phyloP scores from a whole-genome alignment of 306 rosid genomes.

The Quercus suber region DNA sequence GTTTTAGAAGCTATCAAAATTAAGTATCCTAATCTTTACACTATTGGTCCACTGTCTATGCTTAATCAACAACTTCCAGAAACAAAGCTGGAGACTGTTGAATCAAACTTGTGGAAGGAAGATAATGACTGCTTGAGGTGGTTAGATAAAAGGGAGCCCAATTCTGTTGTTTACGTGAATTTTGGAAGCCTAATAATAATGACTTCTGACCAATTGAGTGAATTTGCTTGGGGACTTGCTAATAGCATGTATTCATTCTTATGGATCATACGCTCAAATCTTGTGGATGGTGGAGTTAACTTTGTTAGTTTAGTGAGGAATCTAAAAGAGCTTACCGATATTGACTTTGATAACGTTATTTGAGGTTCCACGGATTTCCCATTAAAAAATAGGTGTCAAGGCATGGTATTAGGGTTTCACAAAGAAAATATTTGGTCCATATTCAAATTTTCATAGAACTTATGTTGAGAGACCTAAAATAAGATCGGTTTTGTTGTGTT shows the following conservation, averaged over 20 bases:
- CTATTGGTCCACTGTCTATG: constrained; percentile 34
- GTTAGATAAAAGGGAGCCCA: constrained; percentile 25
- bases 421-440: too few relatives aligned
- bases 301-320: too few relatives aligned
- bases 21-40: constrained; percentile 26
- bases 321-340: too few relatives aligned
- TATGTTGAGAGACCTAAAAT: too few relatives aligned
- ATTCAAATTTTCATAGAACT: too few relatives aligned
- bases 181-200: constrained; percentile 38
- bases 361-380: too few relatives aligned
- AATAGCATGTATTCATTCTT: constrained; percentile 28
- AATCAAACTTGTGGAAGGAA: constrained; percentile 31
- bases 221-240: constrained; percentile 40
- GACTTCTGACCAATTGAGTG: constrained; percentile 23
- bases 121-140: constrained; percentile 25
- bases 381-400: too few relatives aligned
- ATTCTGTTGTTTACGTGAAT: constrained; percentile 36
- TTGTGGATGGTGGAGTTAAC: constrained; percentile 19
- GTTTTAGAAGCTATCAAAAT: constrained; percentile 25
- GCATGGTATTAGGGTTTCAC: too few relatives aligned
- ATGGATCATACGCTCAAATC: constrained; percentile 37
- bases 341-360: too few relatives aligned
- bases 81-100: constrained; percentile 15
- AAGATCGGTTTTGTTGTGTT: too few relatives aligned
- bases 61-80: constrained; percentile 12